These are phyloP conservation scores for Pythium aristosporum DNA, from an alignment of 352 stramenopile species.

Conservation along the genomic window DNA sequence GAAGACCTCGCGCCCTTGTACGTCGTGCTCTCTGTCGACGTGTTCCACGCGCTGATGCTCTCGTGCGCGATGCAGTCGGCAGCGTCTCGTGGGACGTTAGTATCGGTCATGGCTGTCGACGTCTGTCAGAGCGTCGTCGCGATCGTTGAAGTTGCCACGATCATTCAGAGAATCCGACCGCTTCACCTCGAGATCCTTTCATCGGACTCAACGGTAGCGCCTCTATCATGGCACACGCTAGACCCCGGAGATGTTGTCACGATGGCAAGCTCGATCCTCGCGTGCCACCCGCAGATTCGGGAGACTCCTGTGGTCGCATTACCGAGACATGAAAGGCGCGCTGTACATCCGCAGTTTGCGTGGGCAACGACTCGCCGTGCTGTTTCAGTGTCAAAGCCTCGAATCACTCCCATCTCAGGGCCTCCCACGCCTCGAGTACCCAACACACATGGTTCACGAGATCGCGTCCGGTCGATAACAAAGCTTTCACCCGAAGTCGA, in stretches of 20 bases:
- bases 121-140: conserved; percentile 4
- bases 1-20: conserved; percentile 33
- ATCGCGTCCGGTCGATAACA: background rate
- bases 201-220: background rate
- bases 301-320: too few relatives aligned
- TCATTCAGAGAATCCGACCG: background rate
- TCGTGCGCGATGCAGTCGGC: conserved; percentile 15
- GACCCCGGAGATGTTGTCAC: background rate
- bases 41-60: conserved; percentile 26
- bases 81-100: background rate
- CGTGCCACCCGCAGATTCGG: background rate
- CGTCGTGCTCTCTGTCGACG: conserved; percentile 19
- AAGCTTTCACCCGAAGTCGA: background rate
- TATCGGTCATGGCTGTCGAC: conserved; percentile 2
- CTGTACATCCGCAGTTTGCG: too few relatives aligned
- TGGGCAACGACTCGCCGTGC: too few relatives aligned
- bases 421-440: background rate
- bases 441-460: background rate
- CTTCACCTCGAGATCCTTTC: background rate
- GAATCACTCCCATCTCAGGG: too few relatives aligned
- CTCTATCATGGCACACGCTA: background rate
- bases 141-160: conserved; percentile 1
- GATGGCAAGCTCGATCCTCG: background rate
- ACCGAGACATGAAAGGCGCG: too few relatives aligned
- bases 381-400: too few relatives aligned